These are phyloP conservation scores for Coniochaeta sp. DNA, from an alignment of 2,329 filamentous ascomycete genomes.

Conservation along the genomic window DNA sequence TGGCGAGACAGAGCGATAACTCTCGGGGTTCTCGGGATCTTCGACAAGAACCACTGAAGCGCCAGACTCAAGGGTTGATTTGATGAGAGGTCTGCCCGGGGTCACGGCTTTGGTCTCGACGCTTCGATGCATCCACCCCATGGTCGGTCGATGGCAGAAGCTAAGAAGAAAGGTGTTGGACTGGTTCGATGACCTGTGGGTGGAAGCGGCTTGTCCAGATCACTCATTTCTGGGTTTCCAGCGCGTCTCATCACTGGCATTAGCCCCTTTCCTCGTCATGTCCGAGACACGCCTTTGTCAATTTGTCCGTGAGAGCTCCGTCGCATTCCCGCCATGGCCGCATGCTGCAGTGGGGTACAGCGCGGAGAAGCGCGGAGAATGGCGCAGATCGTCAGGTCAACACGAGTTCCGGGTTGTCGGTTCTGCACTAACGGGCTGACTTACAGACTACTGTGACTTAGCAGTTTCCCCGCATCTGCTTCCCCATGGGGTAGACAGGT, in stretches of 20 bases:
- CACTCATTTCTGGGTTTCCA: too few species aligned
- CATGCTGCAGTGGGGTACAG: neutral
- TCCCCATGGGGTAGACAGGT: neutral
- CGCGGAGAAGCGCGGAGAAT: conserved; percentile 3
- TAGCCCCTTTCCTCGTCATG: neutral
- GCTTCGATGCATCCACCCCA: neutral
- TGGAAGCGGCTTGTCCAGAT: too few species aligned
- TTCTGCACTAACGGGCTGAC: neutral
- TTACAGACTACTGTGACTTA: neutral
- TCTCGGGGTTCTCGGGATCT: neutral
- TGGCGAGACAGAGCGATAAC: neutral
- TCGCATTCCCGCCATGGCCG: neutral
- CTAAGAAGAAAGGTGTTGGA: neutral
- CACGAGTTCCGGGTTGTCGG: neutral
- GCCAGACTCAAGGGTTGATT: neutral
- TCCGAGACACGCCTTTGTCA: neutral
- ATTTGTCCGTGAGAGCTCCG: neutral
- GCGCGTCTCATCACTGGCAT: too few species aligned
- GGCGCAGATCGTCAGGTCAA: neutral
- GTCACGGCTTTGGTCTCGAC: neutral
- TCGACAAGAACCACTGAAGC: neutral
- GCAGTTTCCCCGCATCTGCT: neutral
- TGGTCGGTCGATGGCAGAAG: neutral
- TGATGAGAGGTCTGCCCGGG: neutral
- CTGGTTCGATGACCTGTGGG: neutral